Conservation (phyloP, 768 basidiomycete species). For the Chalciporus chontae region DNA sequence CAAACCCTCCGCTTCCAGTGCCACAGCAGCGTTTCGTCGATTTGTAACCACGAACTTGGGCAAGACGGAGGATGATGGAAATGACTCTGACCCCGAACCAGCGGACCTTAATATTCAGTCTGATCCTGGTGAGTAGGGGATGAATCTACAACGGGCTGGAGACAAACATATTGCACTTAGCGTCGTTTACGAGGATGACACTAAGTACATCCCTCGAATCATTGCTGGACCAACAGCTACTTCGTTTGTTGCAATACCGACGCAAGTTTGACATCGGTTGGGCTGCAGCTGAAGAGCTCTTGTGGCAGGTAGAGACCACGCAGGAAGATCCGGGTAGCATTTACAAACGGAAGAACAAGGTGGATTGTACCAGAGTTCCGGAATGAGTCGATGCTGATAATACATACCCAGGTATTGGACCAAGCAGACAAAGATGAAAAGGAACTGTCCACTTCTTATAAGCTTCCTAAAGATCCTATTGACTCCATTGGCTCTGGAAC, state of each 20-base stretch:
- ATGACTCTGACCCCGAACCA: neutral
- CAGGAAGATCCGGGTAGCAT: slow-evolving; percentile 42
- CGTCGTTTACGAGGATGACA: slow-evolving; percentile 56
- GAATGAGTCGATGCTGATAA: neutral
- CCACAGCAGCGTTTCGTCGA: slow-evolving; percentile 44
- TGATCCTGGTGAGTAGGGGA: neutral
- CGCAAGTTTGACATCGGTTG: slow-evolving; percentile 55
- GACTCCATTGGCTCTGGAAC: slow-evolving; percentile 32
- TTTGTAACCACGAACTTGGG: slow-evolving; percentile 36
- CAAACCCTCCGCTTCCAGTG: slow-evolving; percentile 55
- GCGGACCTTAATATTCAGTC: neutral
- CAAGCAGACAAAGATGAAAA: slow-evolving; percentile 45
- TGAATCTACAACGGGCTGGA: neutral
- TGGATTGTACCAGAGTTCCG: slow-evolving; percentile 11
- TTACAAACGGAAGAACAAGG: slow-evolving; percentile 30
- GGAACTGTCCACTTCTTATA: slow-evolving; percentile 36
- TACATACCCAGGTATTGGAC: slow-evolving; percentile 5
- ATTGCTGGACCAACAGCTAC: slow-evolving; percentile 53
- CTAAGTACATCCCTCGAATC: slow-evolving; percentile 62
- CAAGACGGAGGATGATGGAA: slow-evolving; percentile 28
- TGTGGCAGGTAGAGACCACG: slow-evolving; percentile 41
- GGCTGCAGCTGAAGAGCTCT: slow-evolving; percentile 63
- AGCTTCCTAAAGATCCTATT: slow-evolving; percentile 57
- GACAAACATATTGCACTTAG: slow-evolving; percentile 35
- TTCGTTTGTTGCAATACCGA: slow-evolving; percentile 51